Evolutionary conservation across 2,329 filamentous ascomycete genomes (phyloP).

Genomic region (Zymoseptoria brevis): DNA sequence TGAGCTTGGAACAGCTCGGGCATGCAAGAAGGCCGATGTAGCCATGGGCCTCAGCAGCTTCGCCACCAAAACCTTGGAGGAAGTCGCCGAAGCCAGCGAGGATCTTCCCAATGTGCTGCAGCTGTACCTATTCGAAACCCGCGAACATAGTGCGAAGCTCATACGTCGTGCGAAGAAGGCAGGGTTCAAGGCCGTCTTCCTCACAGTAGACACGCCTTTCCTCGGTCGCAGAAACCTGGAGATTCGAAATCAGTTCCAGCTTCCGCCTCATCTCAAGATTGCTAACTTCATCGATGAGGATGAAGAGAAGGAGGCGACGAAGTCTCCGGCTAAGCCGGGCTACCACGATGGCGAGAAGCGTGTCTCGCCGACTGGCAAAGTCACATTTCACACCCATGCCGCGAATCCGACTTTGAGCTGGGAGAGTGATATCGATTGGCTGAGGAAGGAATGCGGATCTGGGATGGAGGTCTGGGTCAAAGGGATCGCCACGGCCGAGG

Average conservation of each 20-base stretch:
- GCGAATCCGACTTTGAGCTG: slow-evolving; percentile 37
- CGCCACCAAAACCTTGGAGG: slow-evolving; percentile 44
- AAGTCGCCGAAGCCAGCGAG: slow-evolving; percentile 39
- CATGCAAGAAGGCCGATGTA: slow-evolving; percentile 38
- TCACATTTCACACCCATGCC: slow-evolving; percentile 35
- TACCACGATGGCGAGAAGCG: slow-evolving; percentile 26
- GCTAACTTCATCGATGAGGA: slow-evolving; percentile 28
- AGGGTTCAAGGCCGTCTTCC: slow-evolving; percentile 49
- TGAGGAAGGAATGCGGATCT: slow-evolving; percentile 37
- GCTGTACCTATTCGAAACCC: slow-evolving; percentile 47
- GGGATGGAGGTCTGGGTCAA: slow-evolving; percentile 45
- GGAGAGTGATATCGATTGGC: slow-evolving; percentile 44
- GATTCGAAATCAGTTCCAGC: slow-evolving; percentile 46
- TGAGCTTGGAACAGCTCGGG: slow-evolving; percentile 44
- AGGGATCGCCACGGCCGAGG: slow-evolving; percentile 35
- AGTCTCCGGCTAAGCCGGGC: slow-evolving; percentile 11
- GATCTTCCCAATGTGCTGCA: slow-evolving; percentile 46
- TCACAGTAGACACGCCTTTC: slow-evolving; percentile 50
- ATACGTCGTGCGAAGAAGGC: slow-evolving; percentile 30
- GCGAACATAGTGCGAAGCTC: slow-evolving; percentile 40
- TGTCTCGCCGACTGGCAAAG: slow-evolving; percentile 27
- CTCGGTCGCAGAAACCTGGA: slow-evolving; percentile 49
- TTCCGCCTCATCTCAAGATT: slow-evolving; percentile 30
- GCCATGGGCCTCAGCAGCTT: slow-evolving; percentile 45
- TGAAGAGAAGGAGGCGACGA: slow-evolving; percentile 11